A percentile compares a stretch with the other conserved stretches of the same genome.
These are phyloP conservation scores for Sparassis latifolia DNA, from an alignment of 1,284 basidiomycete species.

Conservation along the genomic window DNA sequence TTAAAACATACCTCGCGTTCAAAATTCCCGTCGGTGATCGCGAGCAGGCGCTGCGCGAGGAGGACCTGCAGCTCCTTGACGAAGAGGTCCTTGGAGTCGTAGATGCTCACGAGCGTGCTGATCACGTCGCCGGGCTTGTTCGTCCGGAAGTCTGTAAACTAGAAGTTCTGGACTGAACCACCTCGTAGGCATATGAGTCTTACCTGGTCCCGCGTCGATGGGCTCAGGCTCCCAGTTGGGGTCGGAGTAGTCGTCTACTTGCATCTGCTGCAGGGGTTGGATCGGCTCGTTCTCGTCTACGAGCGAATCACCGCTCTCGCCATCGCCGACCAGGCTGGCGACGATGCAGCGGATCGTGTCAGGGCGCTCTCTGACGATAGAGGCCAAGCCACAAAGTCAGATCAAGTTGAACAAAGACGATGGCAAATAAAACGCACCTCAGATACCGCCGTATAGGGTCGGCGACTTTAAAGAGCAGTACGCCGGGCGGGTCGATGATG, in stretches of 20 bases:
- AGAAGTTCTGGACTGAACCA: background rate
- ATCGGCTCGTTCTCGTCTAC: constrained; percentile 77
- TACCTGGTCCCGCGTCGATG: constrained; percentile 86
- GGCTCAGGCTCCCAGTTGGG: constrained; percentile 93
- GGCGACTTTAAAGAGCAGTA: constrained; percentile 87
- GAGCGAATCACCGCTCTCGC: constrained; percentile 73
- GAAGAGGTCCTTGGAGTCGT: constrained; percentile 91
- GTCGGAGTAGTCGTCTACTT: constrained; percentile 82
- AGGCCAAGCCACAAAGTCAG: background rate
- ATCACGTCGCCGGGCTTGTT: constrained; percentile 88
- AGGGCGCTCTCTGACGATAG: constrained; percentile 59
- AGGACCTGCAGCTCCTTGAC: constrained; percentile 89
- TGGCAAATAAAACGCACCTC: constrained; percentile 31
- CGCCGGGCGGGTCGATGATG: constrained; percentile 87
- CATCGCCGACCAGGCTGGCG: constrained; percentile 83
- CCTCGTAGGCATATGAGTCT: background rate
- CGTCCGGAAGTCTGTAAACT: constrained; percentile 70
- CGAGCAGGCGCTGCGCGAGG: constrained; percentile 77
- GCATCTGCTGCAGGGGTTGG: constrained; percentile 62
- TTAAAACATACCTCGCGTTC: constrained; percentile 67
- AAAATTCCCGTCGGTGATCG: constrained; percentile 72
- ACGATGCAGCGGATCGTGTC: constrained; percentile 93
- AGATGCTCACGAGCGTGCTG: constrained; percentile 92
- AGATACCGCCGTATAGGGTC: constrained; percentile 87
- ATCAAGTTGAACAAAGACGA: background rate